These are phyloP conservation scores for Epichloe brachyelytri DNA, from an alignment of 2,329 filamentous ascomycete species.

Conservation along the genomic window DNA sequence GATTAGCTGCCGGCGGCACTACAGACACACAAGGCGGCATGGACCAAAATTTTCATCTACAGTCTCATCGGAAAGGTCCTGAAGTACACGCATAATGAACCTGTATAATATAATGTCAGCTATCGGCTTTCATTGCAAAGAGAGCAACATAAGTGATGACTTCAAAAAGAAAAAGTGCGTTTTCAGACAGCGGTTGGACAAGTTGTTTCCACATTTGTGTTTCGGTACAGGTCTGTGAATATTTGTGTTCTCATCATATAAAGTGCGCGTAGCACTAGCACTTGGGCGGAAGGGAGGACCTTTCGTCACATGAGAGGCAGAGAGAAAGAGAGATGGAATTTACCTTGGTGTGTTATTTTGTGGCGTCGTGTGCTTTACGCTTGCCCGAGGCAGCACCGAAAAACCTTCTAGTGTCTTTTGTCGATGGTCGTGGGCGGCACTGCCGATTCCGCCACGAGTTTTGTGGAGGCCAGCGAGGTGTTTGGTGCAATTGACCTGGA, in stretches of 20 bases:
- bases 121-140: neutral
- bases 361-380: conserved; percentile 1
- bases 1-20: neutral
- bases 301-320: neutral
- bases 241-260: conserved; percentile 55
- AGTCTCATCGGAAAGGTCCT: neutral
- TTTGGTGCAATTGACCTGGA: conserved; percentile 49
- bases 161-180: conserved; percentile 2
- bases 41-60: neutral
- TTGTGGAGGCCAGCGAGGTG: conserved; percentile 67
- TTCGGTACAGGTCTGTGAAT: conserved; percentile 83
- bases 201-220: conserved; percentile 52
- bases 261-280: conserved; percentile 4
- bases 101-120: conserved; percentile 2
- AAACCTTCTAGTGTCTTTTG: conserved; percentile 69
- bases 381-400: conserved; percentile 37
- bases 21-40: neutral
- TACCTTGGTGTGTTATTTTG: conserved; percentile 21
- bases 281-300: neutral
- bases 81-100: neutral
- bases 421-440: conserved; percentile 57
- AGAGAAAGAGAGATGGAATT: conserved; percentile 11
- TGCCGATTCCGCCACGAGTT: conserved; percentile 73
- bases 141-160: neutral
- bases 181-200: conserved; percentile 77